Base-by-base conservation (phyloP, 768 basidiomycete genomes). In the Postia placenta region DNA sequence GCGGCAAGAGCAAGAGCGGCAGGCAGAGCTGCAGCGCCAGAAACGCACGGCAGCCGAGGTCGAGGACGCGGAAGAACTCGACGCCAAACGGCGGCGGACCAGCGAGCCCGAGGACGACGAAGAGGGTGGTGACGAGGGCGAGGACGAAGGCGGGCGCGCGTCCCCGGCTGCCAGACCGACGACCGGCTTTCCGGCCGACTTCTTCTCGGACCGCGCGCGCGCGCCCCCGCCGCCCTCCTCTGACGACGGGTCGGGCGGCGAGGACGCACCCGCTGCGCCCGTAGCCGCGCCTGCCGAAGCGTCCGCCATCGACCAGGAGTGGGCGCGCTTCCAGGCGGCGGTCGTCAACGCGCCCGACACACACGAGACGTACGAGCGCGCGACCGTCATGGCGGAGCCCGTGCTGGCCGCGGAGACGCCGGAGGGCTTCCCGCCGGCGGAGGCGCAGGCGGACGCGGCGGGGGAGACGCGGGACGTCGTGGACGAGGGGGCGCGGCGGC, bases 191-290 rank as follows among this genome's bases (percentile, higher is more conserved):
- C 87, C 87, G 5, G 61, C 68, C 1, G 81, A 85, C 64, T 91
- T 91, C 70, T 91, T 91, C 70, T 88, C 88, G n/a, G 85, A 91
- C 58, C 75, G 83, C 12, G 77, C 76, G 14, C 76, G 73, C 28
- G 73, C 70, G 1, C 78, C 74, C 7, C 62, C 68, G 26, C 56
- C 64, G 5, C 52, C 66, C 17, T 60, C 61, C 3, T 73, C 69
- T 3, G 78, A 75, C 1, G 74, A 74, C 2, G 76, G 76, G 11
- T 59, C 51, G n/a, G 55, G 50, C 22, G 70, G 67, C 6, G 68
- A 68, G 19, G 64, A 63, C 4, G 62, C 60, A 1, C 48, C 55
- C 5, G 20, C 50, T 9, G 50, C 59, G 7, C 46, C 56, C 36
- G 28, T 55, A 5, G 41, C 56, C 5, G 50, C 56, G 11, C 23